Percentiles rank a stretch among this genome's conserved stretches.
Conservation (phyloP, 1,139 yeast species). For the Lodderomyces elongisporus region DNA sequence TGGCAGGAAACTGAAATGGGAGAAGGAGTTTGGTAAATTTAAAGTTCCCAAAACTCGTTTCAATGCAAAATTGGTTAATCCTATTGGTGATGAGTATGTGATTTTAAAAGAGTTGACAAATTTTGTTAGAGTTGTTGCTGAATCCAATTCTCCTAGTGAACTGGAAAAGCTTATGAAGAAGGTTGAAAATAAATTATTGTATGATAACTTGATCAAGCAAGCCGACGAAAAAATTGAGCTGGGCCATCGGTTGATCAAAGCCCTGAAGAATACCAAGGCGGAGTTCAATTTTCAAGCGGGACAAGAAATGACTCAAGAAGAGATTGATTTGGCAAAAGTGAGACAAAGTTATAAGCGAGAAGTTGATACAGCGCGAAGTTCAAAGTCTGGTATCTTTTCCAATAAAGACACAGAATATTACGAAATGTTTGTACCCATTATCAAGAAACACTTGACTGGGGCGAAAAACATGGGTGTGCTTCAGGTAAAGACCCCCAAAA, state of each 20-base stretch:
- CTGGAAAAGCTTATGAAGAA: constrained; percentile 15
- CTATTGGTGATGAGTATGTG: constrained; percentile 39
- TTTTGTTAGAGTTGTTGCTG: constrained; percentile 29
- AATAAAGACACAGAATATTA: constrained; percentile 12
- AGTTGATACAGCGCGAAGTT: constrained; percentile 9
- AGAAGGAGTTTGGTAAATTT: constrained; percentile 14
- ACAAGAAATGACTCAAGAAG: constrained; percentile 13
- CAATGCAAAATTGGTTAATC: constrained; percentile 29
- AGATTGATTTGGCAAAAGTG: constrained; percentile 17
- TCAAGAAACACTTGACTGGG: constrained; percentile 14
- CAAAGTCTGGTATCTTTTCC: constrained; percentile 10
- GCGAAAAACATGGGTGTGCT: constrained; percentile 17
- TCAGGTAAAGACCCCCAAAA: constrained; percentile 24
- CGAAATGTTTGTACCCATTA: constrained; percentile 13
- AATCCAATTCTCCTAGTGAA: constrained; percentile 11
- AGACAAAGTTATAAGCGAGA: constrained; percentile 17
- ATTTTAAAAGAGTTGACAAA: constrained; percentile 30
- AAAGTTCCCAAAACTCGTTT: constrained; percentile 6
- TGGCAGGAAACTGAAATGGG: constrained; percentile 27
- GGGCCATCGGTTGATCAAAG: constrained; percentile 18
- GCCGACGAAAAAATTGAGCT: constrained; percentile 25
- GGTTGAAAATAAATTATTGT: constrained; percentile 19
- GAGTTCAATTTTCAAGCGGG: constrained; percentile 1
- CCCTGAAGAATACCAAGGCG: constrained; percentile 11
- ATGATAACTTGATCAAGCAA: constrained; percentile 23